These are phyloP conservation scores for Marasmius fiardii DNA, from an alignment of 1,284 basidiomycete species.

Conservation along the genomic window DNA sequence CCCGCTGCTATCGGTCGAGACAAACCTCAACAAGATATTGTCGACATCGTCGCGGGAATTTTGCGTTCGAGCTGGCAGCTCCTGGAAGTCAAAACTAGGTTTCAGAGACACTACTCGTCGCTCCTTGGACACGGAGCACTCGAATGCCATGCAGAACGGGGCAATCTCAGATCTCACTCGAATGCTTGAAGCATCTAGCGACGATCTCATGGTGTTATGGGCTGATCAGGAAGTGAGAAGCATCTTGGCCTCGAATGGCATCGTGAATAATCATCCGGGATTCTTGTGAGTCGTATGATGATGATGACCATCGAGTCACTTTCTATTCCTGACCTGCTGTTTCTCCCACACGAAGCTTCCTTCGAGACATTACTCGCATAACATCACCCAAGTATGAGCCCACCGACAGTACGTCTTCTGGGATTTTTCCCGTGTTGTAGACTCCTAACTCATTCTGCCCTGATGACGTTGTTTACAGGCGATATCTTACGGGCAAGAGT, in stretches of 20 bases:
- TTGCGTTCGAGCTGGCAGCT: constrained; percentile 53
- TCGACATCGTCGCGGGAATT: constrained; percentile 30
- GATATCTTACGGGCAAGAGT: constrained; percentile 67
- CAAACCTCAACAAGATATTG: constrained; percentile 42
- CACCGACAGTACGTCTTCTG: no score
- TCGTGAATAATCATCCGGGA: constrained; percentile 58
- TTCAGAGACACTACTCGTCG: constrained; percentile 2
- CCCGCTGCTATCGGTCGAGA: constrained; percentile 59
- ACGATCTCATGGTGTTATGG: constrained; percentile 64
- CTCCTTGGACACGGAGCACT: constrained; percentile 6
- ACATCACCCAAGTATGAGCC: constrained; percentile 50
- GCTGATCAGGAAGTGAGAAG: constrained; percentile 47
- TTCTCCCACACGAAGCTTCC: constrained; percentile 40
- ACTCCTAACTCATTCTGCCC: constrained; percentile 14
- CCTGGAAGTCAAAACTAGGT: constrained; percentile 45
- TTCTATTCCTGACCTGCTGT: no score
- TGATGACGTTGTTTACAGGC: constrained; percentile 23
- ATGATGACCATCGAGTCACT: background rate
- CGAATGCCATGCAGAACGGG: constrained; percentile 2
- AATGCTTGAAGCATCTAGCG: constrained; percentile 52
- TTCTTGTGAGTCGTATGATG: constrained; percentile 40
- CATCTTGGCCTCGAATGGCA: constrained; percentile 42
- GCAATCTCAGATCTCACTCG: constrained; percentile 39
- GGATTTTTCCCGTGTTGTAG: no score
- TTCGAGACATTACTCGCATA: constrained; percentile 63